Base-by-base conservation (phyloP, 2,329 filamentous ascomycete genomes). In the Thelonectria olida region DNA sequence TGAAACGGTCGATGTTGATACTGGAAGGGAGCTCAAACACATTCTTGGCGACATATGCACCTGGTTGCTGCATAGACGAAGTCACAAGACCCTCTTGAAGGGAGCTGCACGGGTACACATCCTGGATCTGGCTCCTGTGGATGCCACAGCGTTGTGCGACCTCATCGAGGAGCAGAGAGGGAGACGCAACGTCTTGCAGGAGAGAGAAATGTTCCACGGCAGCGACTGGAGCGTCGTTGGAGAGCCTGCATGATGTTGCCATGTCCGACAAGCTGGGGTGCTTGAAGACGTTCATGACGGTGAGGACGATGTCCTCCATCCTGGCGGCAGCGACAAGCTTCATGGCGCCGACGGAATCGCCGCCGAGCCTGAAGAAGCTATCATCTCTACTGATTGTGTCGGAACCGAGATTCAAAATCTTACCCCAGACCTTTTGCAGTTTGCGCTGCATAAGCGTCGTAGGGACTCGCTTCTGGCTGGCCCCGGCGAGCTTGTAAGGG, bases 341-440 rank as follows among this genome's bases (percentile, higher is more conserved):
- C 67, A 73, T 73, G 10, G 71, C 70, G 0, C 61, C 58, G 8
- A 73, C 63, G 1, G 72, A 73, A 27, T 73, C 71, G 2, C 82
- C 81, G 0, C 81, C 81, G 1, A 83, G 74, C 0, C 73, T 73
- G 63, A 83, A 79, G 72, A 83, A 83, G 67, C 76, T 78, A 53
- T 80, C 78, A 0, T 28, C 56, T 20, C 42, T 41, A 10, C 60
- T 38, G 7, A 67, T 64, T 2, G 12, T 13, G 4, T 2, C n/a
- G 0, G 19, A 7, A 1, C 22, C 5, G 0, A 66, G 2, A 2
- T 52, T 20, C 36, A 67, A 22, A 2, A 67, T 15, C 6, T 49
- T 34, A 0, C 28, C 17, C 65, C 65, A 67, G 10, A 47, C 59
- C 5, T 61, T 67, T 12, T 76, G 74, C 1, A 80, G 65, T 2